phyloP scores from a whole-genome alignment of 139 green algal species.

The Yamagishiella unicocca region DNA sequence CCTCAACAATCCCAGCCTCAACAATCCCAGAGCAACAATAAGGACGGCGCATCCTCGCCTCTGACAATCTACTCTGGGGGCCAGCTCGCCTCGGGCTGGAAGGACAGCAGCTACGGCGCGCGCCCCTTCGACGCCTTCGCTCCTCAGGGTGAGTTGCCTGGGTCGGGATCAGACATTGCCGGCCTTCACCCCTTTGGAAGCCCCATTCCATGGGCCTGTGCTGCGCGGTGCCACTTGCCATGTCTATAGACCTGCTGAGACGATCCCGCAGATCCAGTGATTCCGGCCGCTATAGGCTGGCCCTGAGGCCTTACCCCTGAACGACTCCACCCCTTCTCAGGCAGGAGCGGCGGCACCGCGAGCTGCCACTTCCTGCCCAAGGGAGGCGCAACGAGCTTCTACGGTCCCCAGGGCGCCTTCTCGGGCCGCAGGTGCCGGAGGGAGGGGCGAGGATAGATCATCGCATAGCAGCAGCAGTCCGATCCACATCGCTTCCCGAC shows the following conservation, averaged over 20 bases:
- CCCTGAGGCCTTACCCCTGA: not conserved
- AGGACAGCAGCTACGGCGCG: not conserved
- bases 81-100: not conserved
- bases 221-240: not conserved
- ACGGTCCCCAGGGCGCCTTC: not conserved
- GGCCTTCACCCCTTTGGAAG: not conserved
- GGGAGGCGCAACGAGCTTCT: constrained; percentile 8
- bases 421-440: not conserved
- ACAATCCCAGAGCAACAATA: not conserved
- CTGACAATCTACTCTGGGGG: not conserved
- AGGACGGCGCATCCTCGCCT: not conserved
- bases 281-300: too few species aligned
- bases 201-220: not conserved
- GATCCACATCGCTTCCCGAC: too few species aligned
- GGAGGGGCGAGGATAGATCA: too few species aligned
- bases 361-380: not conserved
- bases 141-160: too few species aligned
- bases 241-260: not conserved
- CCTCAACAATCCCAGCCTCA: not conserved
- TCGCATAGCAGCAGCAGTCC: too few species aligned
- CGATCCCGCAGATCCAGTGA: not conserved
- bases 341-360: not conserved
- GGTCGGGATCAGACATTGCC: not conserved
- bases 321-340: not conserved
- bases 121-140: not conserved